These are phyloP conservation scores for Metschnikowia gruessii DNA, from an alignment of 805 yeast genomes.

Conservation along the genomic window DNA sequence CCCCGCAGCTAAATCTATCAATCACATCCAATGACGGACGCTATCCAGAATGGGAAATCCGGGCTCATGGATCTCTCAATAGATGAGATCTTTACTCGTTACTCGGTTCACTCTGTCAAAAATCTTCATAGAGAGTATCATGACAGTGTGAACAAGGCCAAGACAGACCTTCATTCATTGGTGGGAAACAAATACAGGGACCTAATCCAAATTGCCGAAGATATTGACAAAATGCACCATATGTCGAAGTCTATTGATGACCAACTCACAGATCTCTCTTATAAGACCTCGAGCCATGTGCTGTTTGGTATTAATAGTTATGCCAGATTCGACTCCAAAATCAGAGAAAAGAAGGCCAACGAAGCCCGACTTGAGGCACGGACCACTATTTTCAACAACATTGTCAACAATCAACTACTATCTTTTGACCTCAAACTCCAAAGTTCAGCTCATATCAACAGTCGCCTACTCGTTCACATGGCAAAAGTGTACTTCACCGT, in stretches of 20 bases:
- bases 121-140: conserved; percentile 29
- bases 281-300: conserved; percentile 27
- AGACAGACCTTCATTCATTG: conserved; percentile 33
- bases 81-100: conserved; percentile 35
- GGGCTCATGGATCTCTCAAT: conserved; percentile 20
- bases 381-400: conserved; percentile 26
- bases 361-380: conserved; percentile 22
- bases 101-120: conserved; percentile 34
- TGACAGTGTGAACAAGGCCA: conserved; percentile 27
- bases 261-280: conserved; percentile 32
- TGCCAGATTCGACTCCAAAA: conserved; percentile 22
- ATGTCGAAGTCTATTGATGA: conserved; percentile 24
- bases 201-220: conserved; percentile 43
- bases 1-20: not conserved
- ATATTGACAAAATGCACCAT: conserved; percentile 33
- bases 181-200: conserved; percentile 44
- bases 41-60: not conserved
- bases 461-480: conserved; percentile 29
- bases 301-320: conserved; percentile 22
- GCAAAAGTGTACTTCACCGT: conserved; percentile 37
- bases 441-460: conserved; percentile 18
- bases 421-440: conserved; percentile 30
- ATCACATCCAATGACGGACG: not conserved
- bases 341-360: conserved; percentile 19
- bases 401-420: conserved; percentile 30